phyloP scores from a whole-genome alignment of 2,329 filamentous ascomycete species.

The Sarocladium kiliense region DNA sequence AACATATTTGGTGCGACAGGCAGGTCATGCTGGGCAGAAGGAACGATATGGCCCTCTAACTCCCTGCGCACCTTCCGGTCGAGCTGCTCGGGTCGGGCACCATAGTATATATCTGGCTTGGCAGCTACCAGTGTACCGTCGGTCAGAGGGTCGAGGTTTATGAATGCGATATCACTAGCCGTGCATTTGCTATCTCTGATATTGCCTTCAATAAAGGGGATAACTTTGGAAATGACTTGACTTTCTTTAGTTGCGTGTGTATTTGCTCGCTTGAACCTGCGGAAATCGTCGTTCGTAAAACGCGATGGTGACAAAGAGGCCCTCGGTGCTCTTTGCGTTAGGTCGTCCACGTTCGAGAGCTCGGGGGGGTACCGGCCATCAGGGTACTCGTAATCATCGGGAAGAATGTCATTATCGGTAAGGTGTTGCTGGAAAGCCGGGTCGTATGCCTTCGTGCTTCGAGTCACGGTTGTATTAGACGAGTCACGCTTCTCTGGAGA shows the following conservation, averaged over 20 bases:
- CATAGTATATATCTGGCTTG: constrained; percentile 27
- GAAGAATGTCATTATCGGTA: neutral
- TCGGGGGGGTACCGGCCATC: neutral
- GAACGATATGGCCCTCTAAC: constrained; percentile 24
- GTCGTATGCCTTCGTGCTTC: neutral
- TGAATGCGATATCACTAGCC: constrained; percentile 18
- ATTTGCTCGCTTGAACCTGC: neutral
- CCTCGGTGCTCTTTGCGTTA: neutral
- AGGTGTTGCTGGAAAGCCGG: neutral
- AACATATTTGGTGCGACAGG: constrained; percentile 35
- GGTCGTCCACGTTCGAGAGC: neutral
- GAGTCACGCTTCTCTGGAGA: neutral
- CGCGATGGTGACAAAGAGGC: neutral
- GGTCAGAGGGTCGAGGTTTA: constrained; percentile 29
- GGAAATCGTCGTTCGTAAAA: neutral
- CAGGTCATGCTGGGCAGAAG: constrained; percentile 23
- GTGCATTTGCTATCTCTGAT: neutral
- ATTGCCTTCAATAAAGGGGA: neutral
- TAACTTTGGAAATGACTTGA: neutral
- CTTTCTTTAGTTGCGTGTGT: neutral
- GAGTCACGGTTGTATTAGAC: neutral
- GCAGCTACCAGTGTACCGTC: constrained; percentile 22
- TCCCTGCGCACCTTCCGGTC: constrained; percentile 15
- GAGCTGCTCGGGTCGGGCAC: constrained; percentile 12
- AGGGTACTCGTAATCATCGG: neutral